These are phyloP conservation scores for Stephanodiscus minutulus DNA, from an alignment of 108 stramenopile genomes.

Conservation along the genomic window DNA sequence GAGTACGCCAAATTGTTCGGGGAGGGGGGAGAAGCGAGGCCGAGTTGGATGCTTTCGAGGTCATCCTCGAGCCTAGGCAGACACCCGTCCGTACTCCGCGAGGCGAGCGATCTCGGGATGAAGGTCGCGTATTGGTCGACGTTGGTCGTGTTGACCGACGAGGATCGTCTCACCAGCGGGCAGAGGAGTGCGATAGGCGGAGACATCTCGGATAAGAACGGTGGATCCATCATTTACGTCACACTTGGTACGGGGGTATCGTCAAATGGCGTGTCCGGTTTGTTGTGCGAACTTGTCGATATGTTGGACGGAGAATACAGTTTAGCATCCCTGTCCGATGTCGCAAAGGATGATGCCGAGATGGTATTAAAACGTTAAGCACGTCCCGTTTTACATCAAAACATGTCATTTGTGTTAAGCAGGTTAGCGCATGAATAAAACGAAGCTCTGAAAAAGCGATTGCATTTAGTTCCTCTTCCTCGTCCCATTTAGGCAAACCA, in stretches of 20 bases:
- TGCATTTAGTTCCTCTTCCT: conserved; percentile 8
- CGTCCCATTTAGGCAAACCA: neutral
- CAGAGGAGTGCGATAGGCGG: conserved; percentile 10
- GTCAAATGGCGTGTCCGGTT: neutral
- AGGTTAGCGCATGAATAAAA: neutral
- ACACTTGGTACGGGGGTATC: conserved; percentile 7
- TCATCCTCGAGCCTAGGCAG: conserved; percentile 27
- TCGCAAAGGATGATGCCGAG: conserved; percentile 36
- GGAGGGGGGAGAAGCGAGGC: neutral
- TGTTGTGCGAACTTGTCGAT: conserved; percentile 18
- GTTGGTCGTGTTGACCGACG: neutral
- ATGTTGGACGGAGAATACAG: conserved; percentile 13
- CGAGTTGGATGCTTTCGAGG: conserved; percentile 31
- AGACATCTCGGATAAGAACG: conserved; percentile 40
- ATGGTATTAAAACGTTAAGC: conserved; percentile 22
- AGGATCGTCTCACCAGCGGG: conserved; percentile 9
- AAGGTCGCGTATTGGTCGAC: conserved; percentile 51
- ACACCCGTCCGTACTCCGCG: conserved; percentile 35
- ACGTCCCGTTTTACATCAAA: neutral
- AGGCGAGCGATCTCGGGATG: conserved; percentile 44
- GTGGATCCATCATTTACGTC: conserved; percentile 41
- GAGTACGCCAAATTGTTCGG: conserved; percentile 28
- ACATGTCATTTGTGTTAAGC: neutral
- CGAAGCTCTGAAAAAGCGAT: neutral
- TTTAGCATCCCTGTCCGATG: conserved; percentile 26